Conservation (phyloP, 2,329 filamentous ascomycete species). For the Colletotrichum filicis region DNA sequence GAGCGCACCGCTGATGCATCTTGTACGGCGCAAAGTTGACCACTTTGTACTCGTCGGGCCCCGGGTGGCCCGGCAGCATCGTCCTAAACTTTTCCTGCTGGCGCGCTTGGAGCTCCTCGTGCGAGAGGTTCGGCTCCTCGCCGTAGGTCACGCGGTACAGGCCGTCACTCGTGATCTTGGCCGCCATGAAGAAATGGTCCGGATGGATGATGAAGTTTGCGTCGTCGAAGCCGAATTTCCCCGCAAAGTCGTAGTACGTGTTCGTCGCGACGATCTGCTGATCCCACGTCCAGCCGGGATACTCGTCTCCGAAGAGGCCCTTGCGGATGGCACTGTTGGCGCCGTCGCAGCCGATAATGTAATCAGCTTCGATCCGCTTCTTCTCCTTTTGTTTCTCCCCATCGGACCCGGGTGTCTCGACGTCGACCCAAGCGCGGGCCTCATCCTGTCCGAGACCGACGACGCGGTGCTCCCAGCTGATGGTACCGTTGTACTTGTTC, state of each 20-base stretch:
- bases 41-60: conserved; percentile 66
- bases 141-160: conserved; percentile 74
- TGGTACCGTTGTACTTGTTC: conserved; percentile 45
- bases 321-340: conserved; percentile 60
- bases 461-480: conserved; percentile 60
- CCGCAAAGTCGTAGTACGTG: conserved; percentile 69
- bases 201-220: conserved; percentile 72
- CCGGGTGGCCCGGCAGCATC: conserved; percentile 69
- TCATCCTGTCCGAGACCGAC: conserved; percentile 58
- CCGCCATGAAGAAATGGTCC: conserved; percentile 70
- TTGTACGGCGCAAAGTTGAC: conserved; percentile 69
- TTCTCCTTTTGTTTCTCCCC: conserved; percentile 35
- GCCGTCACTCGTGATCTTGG: conserved; percentile 67
- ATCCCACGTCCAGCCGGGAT: conserved; percentile 69
- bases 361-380: conserved; percentile 57
- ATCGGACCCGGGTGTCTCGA: conserved; percentile 45
- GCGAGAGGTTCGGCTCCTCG: conserved; percentile 62
- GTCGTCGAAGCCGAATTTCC: conserved; percentile 63
- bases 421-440: conserved; percentile 55
- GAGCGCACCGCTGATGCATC: conserved; percentile 70
- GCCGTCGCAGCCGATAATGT: conserved; percentile 67
- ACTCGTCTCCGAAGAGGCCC: conserved; percentile 64
- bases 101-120: conserved; percentile 62
- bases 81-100: conserved; percentile 65
- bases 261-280: conserved; percentile 72